Evolutionary conservation across 768 basidiomycete species (phyloP).

Genomic region (Amanita fuliginea): DNA sequence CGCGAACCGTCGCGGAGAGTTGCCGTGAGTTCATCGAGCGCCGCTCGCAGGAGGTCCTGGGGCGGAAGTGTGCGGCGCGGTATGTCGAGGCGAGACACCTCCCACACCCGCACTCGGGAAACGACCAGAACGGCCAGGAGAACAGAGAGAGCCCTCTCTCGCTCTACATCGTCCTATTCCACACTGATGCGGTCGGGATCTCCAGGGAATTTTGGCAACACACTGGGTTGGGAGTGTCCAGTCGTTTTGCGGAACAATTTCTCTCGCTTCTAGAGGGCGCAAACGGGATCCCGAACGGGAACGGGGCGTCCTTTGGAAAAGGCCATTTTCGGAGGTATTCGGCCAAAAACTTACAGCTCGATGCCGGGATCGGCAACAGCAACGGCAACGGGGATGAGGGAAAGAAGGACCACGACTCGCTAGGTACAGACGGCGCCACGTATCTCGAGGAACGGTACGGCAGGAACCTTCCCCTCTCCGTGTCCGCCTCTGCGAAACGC

Average conservation of each 20-base stretch:
- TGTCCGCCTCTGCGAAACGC: conserved; percentile 72
- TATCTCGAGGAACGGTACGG: conserved; percentile 96
- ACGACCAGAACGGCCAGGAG: conserved; percentile 13
- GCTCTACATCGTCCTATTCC: conserved; percentile 78
- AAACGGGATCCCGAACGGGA: conserved; percentile 8
- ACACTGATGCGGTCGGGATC: conserved; percentile 40
- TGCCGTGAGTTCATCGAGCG: conserved; percentile 65
- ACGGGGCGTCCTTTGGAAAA: conserved; percentile 22
- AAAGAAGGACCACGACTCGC: conserved; percentile 24
- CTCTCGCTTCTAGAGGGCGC: conserved; percentile 51
- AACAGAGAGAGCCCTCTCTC: conserved; percentile 27
- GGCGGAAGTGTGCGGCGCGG: conserved; percentile 7
- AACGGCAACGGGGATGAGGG: conserved; percentile 1
- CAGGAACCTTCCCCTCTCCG: conserved; percentile 68
- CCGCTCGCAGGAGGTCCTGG: conserved; percentile 30
- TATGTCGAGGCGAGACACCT: conserved; percentile 27
- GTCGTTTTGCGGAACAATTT: conserved; percentile 76
- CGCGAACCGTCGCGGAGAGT: conserved; percentile 56
- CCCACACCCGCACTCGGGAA: conserved; percentile 14
- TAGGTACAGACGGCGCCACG: conserved; percentile 50
- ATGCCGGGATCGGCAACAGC: background rate
- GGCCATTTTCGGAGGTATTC: conserved; percentile 51
- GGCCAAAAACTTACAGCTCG: conserved; percentile 15
- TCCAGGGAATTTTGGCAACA: conserved; percentile 98
- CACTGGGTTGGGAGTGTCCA: conserved; percentile 82